Evolutionary conservation across 1,139 yeast genomes (phyloP).

Genomic region (Nakaseomyces delphensis): DNA sequence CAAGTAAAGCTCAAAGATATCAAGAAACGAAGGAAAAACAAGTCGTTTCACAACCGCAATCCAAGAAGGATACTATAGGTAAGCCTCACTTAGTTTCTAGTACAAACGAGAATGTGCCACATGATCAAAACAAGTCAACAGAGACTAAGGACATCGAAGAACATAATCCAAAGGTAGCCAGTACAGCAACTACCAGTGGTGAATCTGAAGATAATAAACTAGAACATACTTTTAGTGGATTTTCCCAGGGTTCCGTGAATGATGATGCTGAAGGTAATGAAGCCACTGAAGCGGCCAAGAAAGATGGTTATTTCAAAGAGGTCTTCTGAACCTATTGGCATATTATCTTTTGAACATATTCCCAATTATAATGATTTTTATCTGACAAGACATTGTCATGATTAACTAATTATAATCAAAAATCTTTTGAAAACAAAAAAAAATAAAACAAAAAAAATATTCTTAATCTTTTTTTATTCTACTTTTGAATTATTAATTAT

Average conservation of each 20-base stretch:
- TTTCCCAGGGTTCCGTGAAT: constrained; percentile 15
- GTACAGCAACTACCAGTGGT: not conserved
- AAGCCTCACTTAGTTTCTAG: constrained; percentile 5
- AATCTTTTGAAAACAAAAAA: not conserved
- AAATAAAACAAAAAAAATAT: not conserved
- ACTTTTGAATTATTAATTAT: not conserved
- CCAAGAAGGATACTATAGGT: constrained; percentile 3
- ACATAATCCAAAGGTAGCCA: not conserved
- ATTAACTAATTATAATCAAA: not conserved
- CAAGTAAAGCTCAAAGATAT: not conserved
- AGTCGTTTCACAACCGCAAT: not conserved
- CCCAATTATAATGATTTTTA: not conserved
- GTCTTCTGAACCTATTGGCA: not conserved
- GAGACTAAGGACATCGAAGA: not conserved
- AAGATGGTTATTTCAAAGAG: constrained; percentile 6
- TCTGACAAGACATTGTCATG: not conserved
- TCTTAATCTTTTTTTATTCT: not conserved
- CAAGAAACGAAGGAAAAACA: not conserved
- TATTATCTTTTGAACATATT: not conserved
- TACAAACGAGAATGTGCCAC: constrained; percentile 2
- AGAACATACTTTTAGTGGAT: constrained; percentile 16
- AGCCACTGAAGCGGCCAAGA: not conserved
- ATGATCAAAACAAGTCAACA: not conserved
- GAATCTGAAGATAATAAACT: constrained; percentile 5
- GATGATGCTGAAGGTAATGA: constrained; percentile 5